Evolutionary conservation across 73 alveolate genomes (phyloP).

Genomic region (Paramecium sonneborni): DNA sequence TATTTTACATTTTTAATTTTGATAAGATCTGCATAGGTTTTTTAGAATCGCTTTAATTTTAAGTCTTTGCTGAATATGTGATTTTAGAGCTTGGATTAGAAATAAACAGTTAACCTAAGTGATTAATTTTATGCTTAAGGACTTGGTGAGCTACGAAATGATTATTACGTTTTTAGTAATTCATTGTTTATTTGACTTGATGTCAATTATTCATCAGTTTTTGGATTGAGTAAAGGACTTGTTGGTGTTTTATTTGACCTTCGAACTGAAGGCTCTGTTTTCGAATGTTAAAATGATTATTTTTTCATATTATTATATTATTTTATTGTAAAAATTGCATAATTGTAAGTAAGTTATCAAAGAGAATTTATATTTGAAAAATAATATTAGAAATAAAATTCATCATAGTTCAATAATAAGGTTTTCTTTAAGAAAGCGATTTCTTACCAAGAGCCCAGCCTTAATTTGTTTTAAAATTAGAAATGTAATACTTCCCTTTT

Average conservation of each 20-base stretch:
- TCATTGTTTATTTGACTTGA: neutral
- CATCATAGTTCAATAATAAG: neutral
- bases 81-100: neutral
- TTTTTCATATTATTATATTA: neutral
- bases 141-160: conserved; percentile 3
- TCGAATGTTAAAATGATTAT: neutral
- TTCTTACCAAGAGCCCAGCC: conserved; percentile 38
- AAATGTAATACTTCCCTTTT: neutral
- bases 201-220: neutral
- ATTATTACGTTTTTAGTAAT: neutral
- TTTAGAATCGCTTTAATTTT: neutral
- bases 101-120: neutral
- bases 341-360: neutral
- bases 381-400: neutral
- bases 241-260: neutral
- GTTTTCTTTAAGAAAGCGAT: conserved; percentile 7
- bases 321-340: neutral
- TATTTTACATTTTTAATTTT: neutral
- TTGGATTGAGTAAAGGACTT: neutral
- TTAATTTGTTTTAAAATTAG: neutral
- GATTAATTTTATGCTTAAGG: neutral
- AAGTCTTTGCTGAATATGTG: neutral
- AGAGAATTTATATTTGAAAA: neutral
- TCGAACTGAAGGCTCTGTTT: neutral
- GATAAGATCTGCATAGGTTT: neutral